Percentiles rank a stretch among this genome's conserved stretches.
These are phyloP conservation scores for Canna indica DNA, from an alignment of 176 grass and related monocot species.

Conservation along the genomic window DNA sequence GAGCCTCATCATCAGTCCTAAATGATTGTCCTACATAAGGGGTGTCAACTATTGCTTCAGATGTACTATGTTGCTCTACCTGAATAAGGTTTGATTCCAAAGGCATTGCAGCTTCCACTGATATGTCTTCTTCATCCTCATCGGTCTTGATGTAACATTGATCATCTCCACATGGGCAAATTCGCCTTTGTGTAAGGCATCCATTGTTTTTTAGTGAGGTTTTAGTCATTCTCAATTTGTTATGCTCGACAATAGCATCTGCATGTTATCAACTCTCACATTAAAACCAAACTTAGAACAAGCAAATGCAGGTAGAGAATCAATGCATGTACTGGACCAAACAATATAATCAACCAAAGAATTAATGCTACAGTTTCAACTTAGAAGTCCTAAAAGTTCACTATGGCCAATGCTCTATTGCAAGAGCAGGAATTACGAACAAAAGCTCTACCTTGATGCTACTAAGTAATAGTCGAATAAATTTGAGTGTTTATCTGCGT, in stretches of 20 bases:
- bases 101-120: not conserved
- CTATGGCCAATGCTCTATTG: not conserved
- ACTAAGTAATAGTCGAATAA: not conserved
- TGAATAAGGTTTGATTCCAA: conserved; percentile 11
- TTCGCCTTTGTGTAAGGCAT: conserved; percentile 2
- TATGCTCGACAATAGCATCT: not conserved
- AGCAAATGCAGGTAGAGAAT: not conserved
- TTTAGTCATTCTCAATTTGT: conserved; percentile 2
- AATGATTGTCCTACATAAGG: conserved; percentile 41
- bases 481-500: not conserved
- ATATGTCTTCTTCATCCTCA: conserved; percentile 23
- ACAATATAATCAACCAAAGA: not conserved
- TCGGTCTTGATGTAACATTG: conserved; percentile 24
- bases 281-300: not conserved
- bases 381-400: not conserved
- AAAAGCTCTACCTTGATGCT: not conserved
- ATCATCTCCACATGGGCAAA: conserved; percentile 28
- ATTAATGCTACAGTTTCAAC: not conserved
- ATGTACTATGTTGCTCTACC: conserved; percentile 5
- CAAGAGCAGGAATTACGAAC: not conserved
- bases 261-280: not conserved
- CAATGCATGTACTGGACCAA: not conserved
- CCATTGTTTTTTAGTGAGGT: conserved; percentile 7
- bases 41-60: conserved; percentile 1
- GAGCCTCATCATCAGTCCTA: conserved; percentile 34